A percentile compares a stretch with the other conserved stretches of the same genome.
These are phyloP conservation scores for Arabidopsis hybrid DNA, from an alignment of 441 rosid species.

Conservation along the genomic window DNA sequence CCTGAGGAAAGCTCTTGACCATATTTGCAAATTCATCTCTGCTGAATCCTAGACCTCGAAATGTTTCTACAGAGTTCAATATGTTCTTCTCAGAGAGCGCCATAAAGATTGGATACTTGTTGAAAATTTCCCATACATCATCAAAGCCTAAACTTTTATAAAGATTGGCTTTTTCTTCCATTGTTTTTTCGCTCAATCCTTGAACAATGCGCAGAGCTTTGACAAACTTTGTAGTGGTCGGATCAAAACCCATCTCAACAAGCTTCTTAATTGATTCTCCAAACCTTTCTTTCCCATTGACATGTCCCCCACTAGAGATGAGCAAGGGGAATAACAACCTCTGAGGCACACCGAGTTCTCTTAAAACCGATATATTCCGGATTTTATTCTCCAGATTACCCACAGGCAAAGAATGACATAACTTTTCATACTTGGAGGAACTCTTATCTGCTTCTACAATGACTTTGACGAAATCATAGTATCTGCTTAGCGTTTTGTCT, in stretches of 20 bases:
- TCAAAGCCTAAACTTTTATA: constrained; percentile 41
- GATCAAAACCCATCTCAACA: constrained; percentile 33
- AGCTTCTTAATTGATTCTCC: constrained; percentile 15
- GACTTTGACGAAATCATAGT: constrained; percentile 28
- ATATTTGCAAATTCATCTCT: constrained; percentile 21
- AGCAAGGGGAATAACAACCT: constrained; percentile 2
- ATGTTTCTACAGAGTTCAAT: background rate
- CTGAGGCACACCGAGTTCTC: constrained; percentile 35
- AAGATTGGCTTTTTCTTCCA: constrained; percentile 1
- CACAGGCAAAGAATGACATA: background rate
- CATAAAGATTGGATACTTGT: constrained; percentile 40
- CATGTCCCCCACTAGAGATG: background rate
- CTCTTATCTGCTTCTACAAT: background rate
- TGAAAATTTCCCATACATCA: constrained; percentile 36
- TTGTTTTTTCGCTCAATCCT: background rate
- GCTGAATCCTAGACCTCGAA: constrained; percentile 8
- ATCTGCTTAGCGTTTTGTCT: background rate
- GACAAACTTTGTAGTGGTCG: constrained; percentile 12
- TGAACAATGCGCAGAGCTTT: constrained; percentile 4
- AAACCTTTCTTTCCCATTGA: background rate
- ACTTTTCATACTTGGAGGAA: background rate
- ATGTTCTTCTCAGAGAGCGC: constrained; percentile 37
- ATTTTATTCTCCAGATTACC: constrained; percentile 3
- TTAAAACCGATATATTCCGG: constrained; percentile 35
- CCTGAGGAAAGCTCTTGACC: background rate